Base-by-base conservation (phyloP, 2,329 filamentous ascomycete genomes). In the Ophiostoma novo-ulmi region DNA sequence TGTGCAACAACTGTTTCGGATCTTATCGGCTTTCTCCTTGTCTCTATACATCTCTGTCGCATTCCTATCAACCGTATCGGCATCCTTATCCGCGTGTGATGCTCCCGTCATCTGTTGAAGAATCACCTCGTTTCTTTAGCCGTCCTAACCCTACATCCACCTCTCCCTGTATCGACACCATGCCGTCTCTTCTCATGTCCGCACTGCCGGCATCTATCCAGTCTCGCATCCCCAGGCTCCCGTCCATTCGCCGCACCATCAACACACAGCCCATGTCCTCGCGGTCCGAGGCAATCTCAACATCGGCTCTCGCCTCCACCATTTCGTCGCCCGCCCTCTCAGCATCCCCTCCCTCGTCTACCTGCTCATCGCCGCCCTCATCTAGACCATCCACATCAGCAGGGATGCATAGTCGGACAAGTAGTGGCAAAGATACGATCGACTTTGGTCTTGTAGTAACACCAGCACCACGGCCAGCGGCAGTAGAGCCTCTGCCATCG, bases 171-270 rank as follows among this genome's bases (percentile, higher is more conserved):
- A 11, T 8, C 58, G 58, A 36, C 58, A 63, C 61, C 61, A 72
- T 73, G 72, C 55, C 73, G 11, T 74, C 74, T 10, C 73, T 74
- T 35, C 64, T 72, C 41, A 70, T 68, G 44, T 71, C 73, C 26
- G 72, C 69, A 71, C 75, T 75, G 70, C 76, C 69, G 71, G 77
- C 71, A 39, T 74, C 71, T n/a, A 71, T 75, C 67, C 74, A 75
- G 69, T 72, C 74, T 13, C 73, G 74, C 35, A 73, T 75, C 22
- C 72, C 74, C 20, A 71, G 64, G 36, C 69, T 75, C 22, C 71
- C 72, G 1, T 73, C 71, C 14, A 44, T 75, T 5, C 70, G 74
- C 17, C 72, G 72, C 7, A 63, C 73, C 1, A 72, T 71, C 22
- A 71, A 38, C 61, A 41, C 72, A 35, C 72, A 70, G 68, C 44